Base-by-base conservation (phyloP, 1,284 basidiomycete species). In the Athelia psychrophila region DNA sequence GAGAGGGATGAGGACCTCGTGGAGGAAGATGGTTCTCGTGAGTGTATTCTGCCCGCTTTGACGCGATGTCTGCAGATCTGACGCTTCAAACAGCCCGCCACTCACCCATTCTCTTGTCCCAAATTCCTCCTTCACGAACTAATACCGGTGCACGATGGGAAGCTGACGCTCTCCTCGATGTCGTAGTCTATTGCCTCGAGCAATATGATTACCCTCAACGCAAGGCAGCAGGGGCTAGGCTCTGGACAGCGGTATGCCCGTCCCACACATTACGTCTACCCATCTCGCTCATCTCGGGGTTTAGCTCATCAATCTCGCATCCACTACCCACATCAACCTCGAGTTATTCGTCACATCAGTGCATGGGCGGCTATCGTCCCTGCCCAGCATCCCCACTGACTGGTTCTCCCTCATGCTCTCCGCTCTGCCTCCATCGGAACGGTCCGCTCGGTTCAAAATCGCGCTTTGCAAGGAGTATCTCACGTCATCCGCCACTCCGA, bases 71-170 rank as follows among this genome's bases (percentile, higher is more conserved):
- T n/a, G 10, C 51, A 45, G 30, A 51, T 51, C 35, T 51, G 19
- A 47, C 40, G 54, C 13, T 16, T 9, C 20, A 25, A 13, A 23
- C 42, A 88, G 86, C 67, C 44, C 73, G 64, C 47, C 75, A 81
- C 60, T 88, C 86, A 3, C 71, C 74, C 3, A 71, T 86, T 24
- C 70, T 89, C 35, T 64, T 88, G 24, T 71, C 73, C n/a, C 85
- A 88, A 62, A 77, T 90, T n/a, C 83, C 85, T 25, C 70, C 73
- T 1, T 73, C 81, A n/a, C 73, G 80, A 56, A 68, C 72, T 48
- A 74, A 71, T 45, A 62, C 63, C 30, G 72, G 71, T 24, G 66
- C 74, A 9, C 74, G 83, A 58, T 86, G 81, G 78, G 83, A 87
- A 40, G 72, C 75, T 10, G 77, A 77, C 42, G 69, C 72, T 38